phyloP scores from a whole-genome alignment of 1,284 basidiomycete genomes.

The Ustilago nuda region DNA sequence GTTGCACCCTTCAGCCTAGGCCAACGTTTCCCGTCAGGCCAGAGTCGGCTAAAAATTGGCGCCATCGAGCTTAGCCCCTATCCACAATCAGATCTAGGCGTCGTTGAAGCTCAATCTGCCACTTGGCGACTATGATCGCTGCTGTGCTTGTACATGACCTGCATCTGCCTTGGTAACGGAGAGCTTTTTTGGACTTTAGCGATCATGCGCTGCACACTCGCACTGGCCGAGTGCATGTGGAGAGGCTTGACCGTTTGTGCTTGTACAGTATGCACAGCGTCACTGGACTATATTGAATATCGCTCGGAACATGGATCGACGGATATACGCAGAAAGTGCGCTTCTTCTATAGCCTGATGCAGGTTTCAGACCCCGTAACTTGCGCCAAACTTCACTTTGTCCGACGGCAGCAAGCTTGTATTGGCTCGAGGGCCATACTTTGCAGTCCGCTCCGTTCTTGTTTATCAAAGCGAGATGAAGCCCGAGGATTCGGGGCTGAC shows the following conservation, averaged over 20 bases:
- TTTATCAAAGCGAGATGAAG: not conserved
- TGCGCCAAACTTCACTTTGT: not conserved
- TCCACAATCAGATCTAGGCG: not conserved
- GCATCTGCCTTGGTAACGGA: too few relatives aligned
- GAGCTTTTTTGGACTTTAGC: not conserved
- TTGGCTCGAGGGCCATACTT: not conserved
- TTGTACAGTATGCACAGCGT: not conserved
- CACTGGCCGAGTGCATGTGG: not conserved
- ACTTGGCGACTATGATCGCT: not conserved
- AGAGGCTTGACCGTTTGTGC: not conserved
- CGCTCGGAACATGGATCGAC: not conserved
- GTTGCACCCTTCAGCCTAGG: not conserved
- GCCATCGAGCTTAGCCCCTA: not conserved
- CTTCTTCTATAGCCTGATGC: not conserved
- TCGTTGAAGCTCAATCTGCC: not conserved
- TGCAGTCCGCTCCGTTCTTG: not conserved
- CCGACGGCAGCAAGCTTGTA: not conserved
- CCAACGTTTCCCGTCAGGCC: not conserved
- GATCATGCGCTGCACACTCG: slow-evolving; percentile 2
- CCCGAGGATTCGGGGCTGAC: not conserved
- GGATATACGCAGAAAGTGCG: not conserved
- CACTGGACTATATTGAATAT: not conserved
- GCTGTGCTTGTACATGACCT: not conserved
- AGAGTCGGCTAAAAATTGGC: not conserved
- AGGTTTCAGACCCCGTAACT: not conserved